Conservation (phyloP, 225 moss, liverwort and hornwort genomes). For the Pleurozium schreberi region DNA sequence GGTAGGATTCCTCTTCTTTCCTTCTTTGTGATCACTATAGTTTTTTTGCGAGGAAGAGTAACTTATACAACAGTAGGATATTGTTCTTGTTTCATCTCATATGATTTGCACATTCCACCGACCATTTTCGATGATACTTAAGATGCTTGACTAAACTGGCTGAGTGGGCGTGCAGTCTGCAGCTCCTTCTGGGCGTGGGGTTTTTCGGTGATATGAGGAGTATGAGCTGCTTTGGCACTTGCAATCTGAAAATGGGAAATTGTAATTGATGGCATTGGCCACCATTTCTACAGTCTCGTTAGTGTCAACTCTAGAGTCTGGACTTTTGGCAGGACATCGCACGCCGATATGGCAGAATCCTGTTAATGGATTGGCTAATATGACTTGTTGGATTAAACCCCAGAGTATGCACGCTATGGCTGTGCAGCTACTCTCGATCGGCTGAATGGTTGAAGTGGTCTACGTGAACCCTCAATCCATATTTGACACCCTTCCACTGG, state of each 20-base stretch:
- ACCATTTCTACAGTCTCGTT: background rate
- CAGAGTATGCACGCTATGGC: background rate
- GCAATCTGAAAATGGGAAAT: conserved; percentile 10
- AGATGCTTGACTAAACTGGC: background rate
- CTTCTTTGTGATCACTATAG: background rate
- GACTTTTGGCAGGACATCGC: background rate
- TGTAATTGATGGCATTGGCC: background rate
- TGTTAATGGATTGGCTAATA: background rate
- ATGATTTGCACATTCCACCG: background rate
- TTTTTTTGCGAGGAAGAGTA: background rate
- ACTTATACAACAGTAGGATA: background rate
- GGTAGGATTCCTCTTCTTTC: background rate
- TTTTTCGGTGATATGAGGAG: background rate
- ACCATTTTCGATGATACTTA: background rate
- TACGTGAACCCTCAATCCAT: background rate
- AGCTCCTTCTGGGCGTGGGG: background rate
- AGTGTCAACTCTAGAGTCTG: background rate
- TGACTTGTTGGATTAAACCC: background rate
- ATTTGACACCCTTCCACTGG: background rate
- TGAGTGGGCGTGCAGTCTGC: conserved; percentile 5
- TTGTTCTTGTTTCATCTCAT: background rate
- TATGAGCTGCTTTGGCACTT: conserved; percentile 9
- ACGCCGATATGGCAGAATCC: background rate
- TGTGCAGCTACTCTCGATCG: background rate
- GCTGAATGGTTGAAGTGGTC: background rate